Evolutionary conservation across 192 early-diverging fungal genomes (phyloP).

Genomic region (Coemansia interrupta): DNA sequence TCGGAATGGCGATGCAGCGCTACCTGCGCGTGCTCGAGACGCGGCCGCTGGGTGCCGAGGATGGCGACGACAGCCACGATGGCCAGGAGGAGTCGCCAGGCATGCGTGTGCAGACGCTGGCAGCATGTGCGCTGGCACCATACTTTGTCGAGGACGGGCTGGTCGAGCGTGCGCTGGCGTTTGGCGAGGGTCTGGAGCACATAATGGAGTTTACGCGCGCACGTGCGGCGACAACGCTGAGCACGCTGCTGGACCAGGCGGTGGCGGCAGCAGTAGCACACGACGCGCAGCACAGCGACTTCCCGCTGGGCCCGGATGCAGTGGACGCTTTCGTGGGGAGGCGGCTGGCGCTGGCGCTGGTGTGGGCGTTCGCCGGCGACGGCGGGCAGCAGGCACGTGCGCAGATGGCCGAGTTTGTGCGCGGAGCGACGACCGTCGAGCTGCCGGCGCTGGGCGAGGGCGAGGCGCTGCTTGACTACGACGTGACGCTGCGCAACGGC

Average conservation of each 20-base stretch:
- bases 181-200: slow-evolving; percentile 75
- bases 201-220: slow-evolving; percentile 96
- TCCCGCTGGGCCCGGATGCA: slow-evolving; percentile 79
- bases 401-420: slow-evolving; percentile 78
- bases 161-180: slow-evolving; percentile 66
- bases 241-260: slow-evolving; percentile 87
- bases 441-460: slow-evolving; percentile 55
- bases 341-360: slow-evolving; percentile 73
- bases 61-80: slow-evolving; percentile 50
- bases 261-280: slow-evolving; percentile 82
- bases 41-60: slow-evolving; percentile 76
- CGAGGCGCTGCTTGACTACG: slow-evolving; percentile 82
- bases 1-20: slow-evolving; percentile 74
- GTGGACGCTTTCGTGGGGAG: slow-evolving; percentile 77
- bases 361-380: slow-evolving; percentile 97
- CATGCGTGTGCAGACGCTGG: slow-evolving; percentile 69
- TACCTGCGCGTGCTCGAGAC: slow-evolving; percentile 77
- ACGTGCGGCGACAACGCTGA: slow-evolving; percentile 80
- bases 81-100: slow-evolving; percentile 55
- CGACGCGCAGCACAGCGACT: slow-evolving; percentile 88
- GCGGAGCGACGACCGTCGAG: slow-evolving; percentile 68
- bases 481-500: slow-evolving; percentile 67
- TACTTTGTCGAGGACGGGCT: slow-evolving; percentile 73
- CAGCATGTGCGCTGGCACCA: slow-evolving; percentile 69
- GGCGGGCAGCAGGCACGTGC: slow-evolving; percentile 67